Base-by-base conservation (phyloP, 2,329 filamentous ascomycete genomes). In the Pseudocercospora vitis region DNA sequence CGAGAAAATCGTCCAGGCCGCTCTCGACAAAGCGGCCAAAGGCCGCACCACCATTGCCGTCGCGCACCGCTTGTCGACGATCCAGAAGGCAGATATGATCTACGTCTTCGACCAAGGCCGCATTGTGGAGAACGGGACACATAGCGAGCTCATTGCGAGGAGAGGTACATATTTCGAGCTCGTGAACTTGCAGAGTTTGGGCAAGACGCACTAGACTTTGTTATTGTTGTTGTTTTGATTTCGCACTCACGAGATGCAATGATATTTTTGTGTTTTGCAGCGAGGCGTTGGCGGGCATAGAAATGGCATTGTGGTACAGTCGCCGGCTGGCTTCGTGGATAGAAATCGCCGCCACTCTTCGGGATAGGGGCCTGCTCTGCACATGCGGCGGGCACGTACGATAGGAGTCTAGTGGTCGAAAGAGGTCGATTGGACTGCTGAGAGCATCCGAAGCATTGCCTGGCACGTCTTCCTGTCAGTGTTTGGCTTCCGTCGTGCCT, bases 31-130 rank as follows among this genome's bases (percentile, higher is more conserved):
- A 64, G 91, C 89, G 3, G 89, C 89, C 28, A 88, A 87, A 76
- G 90, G 86, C 39, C 48, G 72, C 60, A 63, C 73, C 5, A 97
- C 92, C 0, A 94, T 99, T 58, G 91, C 92, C 0, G 92, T 99
- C 1, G 94, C 94, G 2, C 92, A 99, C 73, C 81, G 94, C 19
- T 76, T 99, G 4, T 90, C 85, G 66, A 96, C 94, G 0, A 96
- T 97, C 56, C 91, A 96, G 69, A 91, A 94, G 69, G 92, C 92
- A 0, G 92, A 97, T 68, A 76, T 92, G 45, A 97, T 97, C 64
- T 96, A 95, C 61, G 92, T 97, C n/a, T 94, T 97, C 69, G 91
- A 96, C 70, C 85, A 89, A 64, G 94, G 92, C 6, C 81, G 83
- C 55, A 83, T 97, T 37, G 88, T 95, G 1, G 92, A 97, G 76